A percentile compares a stretch with the other conserved stretches of the same genome.
These are phyloP conservation scores for Trypanosomatidae sp. DNA, from an alignment of 208 protist genomes.

Conservation along the genomic window DNA sequence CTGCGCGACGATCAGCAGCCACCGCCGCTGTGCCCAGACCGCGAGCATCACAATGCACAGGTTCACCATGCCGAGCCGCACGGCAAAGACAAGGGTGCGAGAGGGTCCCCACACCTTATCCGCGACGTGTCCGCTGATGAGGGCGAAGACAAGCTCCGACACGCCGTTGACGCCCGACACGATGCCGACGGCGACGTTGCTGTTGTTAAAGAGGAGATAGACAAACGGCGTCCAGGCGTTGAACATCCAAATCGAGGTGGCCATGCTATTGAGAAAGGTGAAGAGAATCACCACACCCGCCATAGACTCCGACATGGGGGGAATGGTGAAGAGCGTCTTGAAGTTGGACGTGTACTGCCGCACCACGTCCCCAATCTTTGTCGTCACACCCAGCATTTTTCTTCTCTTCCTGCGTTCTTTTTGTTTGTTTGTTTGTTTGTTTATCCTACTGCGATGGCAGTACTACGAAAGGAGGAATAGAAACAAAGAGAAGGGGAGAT, in stretches of 20 bases:
- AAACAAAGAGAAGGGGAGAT: too few species aligned
- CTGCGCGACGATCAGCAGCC: slow-evolving; percentile 52
- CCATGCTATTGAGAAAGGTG: slow-evolving; percentile 72
- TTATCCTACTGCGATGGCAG: too few species aligned
- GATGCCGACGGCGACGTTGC: slow-evolving; percentile 64
- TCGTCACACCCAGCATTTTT: neutral
- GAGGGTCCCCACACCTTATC: slow-evolving; percentile 63
- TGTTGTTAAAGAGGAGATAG: slow-evolving; percentile 46
- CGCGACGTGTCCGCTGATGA: slow-evolving; percentile 52
- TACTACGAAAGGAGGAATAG: too few species aligned
- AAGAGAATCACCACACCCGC: slow-evolving; percentile 65
- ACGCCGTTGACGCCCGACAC: slow-evolving; percentile 64
- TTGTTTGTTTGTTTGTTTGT: neutral
- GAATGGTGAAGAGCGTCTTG: slow-evolving; percentile 23
- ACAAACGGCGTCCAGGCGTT: slow-evolving; percentile 74
- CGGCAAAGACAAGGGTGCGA: slow-evolving; percentile 44
- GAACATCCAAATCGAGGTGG: slow-evolving; percentile 74
- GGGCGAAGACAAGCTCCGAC: slow-evolving; percentile 44
- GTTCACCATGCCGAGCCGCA: slow-evolving; percentile 45
- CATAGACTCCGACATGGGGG: slow-evolving; percentile 42
- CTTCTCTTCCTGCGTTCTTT: neutral
- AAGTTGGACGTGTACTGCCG: slow-evolving; percentile 18
- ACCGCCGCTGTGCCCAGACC: slow-evolving; percentile 32
- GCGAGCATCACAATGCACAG: slow-evolving; percentile 36
- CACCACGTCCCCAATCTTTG: slow-evolving; percentile 2